Base-by-base conservation (phyloP, 2,329 filamentous ascomycete genomes). In the Penicillium sp. region DNA sequence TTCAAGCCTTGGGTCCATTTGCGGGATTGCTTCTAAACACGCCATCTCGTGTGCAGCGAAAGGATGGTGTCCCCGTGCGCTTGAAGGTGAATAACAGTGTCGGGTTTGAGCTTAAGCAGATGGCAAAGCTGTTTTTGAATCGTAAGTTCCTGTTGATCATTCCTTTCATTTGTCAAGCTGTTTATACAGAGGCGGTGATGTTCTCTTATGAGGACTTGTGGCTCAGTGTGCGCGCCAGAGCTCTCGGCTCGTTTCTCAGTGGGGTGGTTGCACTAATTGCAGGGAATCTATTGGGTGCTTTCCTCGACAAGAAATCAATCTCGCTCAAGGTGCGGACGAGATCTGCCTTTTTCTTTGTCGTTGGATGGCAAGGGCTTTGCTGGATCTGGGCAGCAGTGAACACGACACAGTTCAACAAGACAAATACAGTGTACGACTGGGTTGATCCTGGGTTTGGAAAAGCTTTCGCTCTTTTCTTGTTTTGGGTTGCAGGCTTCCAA, bases 381-480 rank as follows among this genome's bases (percentile, higher is more conserved):
- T 91, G 89, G 88, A 77, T 85, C 3, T 91, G 89, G 88, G 84
- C 82, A 0, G 89, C 87, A 0, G 73, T 91, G 2, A 72, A 89
- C 2, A 86, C 86, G 0, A 86, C 86, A 0, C 77, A 83, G 29
- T 91, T 85, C 69, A 78, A 78, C 16, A 71, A 75, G 11, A 83
- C 81, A 0, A 74, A 78, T 19, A 87, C 88, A 0, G 82, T 80
- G 0, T 88, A 84, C 63, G 89, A 91, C 70, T 91, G 89, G 89
- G 65, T 69, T 0, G 81, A 81, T 59, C 60, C 75, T 0, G 87
- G 86, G 0, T 91, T 91, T 53, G 88, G 87, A 0, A 78, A 79
- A 39, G 86, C 81, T 0, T 91, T 91, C 63, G 84, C 81, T 0
- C 77, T 90, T 19, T 91, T 88, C 70, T 66, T 91, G 6, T 84